phyloP scores from a whole-genome alignment of 2,329 filamentous ascomycete species.

The Hymenoscyphus salicellus region DNA sequence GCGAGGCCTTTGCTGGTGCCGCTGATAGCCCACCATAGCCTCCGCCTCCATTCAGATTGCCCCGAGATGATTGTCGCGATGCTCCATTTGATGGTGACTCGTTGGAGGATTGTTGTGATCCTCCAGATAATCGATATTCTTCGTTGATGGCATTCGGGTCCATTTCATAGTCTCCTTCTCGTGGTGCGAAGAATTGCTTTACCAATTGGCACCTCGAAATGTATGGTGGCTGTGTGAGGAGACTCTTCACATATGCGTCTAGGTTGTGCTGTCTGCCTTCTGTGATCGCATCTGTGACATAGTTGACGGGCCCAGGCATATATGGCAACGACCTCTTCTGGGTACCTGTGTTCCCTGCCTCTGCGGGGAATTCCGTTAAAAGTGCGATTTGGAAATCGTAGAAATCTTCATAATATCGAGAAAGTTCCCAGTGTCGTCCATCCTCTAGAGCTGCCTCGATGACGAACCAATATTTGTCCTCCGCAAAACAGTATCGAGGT shows the following conservation, averaged over 20 bases:
- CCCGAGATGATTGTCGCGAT: slow-evolving; percentile 64
- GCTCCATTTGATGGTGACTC: slow-evolving; percentile 58
- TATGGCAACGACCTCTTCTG: slow-evolving; percentile 84
- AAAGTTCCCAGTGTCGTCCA: slow-evolving; percentile 86
- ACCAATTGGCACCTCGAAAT: slow-evolving; percentile 83
- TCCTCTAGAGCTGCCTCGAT: slow-evolving; percentile 90
- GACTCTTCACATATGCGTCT: slow-evolving; percentile 91
- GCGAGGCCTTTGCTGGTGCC: slow-evolving; percentile 41
- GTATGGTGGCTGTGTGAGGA: slow-evolving; percentile 77
- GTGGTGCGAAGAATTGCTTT: slow-evolving; percentile 84
- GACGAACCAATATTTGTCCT: slow-evolving; percentile 98
- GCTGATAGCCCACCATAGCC: slow-evolving; percentile 55
- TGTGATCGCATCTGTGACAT: slow-evolving; percentile 96
- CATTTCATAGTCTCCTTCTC: slow-evolving; percentile 90
- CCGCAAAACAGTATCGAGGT: slow-evolving; percentile 89
- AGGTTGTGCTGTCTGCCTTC: slow-evolving; percentile 89
- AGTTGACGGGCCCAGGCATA: slow-evolving; percentile 97
- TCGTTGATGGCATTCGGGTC: slow-evolving; percentile 64
- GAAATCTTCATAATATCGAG: slow-evolving; percentile 95
- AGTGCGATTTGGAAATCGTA: slow-evolving; percentile 98
- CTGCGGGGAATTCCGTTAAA: slow-evolving; percentile 84
- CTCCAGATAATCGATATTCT: slow-evolving; percentile 72
- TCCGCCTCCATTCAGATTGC: slow-evolving; percentile 57
- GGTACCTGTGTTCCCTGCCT: slow-evolving; percentile 80
- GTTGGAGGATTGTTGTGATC: slow-evolving; percentile 64